Percentiles rank a stretch among this genome's conserved stretches.
Evolutionary conservation across 2,329 filamentous ascomycete genomes (phyloP).

Genomic region (Pseudocercospora pini-densiflorae): DNA sequence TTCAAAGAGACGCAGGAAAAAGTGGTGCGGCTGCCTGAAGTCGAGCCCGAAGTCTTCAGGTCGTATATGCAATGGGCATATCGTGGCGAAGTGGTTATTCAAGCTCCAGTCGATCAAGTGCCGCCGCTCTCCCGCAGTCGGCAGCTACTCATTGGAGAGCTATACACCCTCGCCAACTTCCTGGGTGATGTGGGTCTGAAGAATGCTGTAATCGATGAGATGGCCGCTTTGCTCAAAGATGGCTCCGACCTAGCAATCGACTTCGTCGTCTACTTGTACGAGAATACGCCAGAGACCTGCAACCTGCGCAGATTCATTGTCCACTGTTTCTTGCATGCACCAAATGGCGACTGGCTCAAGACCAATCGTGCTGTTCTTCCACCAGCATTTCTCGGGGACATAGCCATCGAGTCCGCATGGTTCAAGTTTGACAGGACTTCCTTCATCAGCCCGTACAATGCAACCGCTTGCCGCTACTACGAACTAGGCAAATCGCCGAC

Average conservation of each 20-base stretch:
- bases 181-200: background rate
- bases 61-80: constrained; percentile 25
- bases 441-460: background rate
- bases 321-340: background rate
- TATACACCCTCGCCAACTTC: background rate
- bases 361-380: background rate
- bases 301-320: background rate
- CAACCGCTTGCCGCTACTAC: background rate
- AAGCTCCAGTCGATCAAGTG: too few relatives aligned
- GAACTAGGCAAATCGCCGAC: background rate
- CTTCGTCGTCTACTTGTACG: background rate
- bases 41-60: constrained; percentile 12
- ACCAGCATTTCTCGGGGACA: background rate
- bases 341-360: background rate
- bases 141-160: background rate
- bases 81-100: constrained; percentile 12
- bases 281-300: background rate
- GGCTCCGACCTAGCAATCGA: background rate
- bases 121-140: too few relatives aligned
- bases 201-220: background rate
- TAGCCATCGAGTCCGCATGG: background rate
- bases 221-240: background rate
- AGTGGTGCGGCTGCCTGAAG: constrained; percentile 18
- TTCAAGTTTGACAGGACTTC: background rate
- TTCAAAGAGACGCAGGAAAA: constrained; percentile 22